Conservation (phyloP, 1,139 yeast species). For the Casaregolazyma suthepensis region DNA sequence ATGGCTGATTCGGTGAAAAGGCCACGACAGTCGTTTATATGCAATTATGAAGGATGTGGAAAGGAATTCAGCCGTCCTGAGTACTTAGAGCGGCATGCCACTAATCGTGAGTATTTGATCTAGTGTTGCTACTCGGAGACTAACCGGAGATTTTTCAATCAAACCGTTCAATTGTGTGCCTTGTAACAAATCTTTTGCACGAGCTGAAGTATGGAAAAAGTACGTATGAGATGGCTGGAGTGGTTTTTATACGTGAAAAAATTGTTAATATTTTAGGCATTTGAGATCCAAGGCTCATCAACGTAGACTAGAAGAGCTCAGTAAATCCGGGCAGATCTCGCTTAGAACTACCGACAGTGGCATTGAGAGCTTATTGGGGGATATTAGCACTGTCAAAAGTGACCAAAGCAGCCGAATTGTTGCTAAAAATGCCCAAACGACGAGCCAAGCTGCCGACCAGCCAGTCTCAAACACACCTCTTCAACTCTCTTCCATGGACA, state of each 20-base stretch:
- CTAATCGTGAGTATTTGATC: neutral
- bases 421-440: neutral
- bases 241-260: neutral
- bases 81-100: neutral
- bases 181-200: neutral
- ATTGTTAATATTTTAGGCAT: neutral
- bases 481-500: neutral
- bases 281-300: neutral
- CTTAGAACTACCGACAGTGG: neutral
- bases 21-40: neutral
- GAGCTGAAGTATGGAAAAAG: neutral
- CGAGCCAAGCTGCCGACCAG: neutral
- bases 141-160: neutral
- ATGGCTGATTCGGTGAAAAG: neutral
- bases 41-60: neutral
- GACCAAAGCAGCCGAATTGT: neutral
- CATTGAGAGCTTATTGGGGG: neutral
- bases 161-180: neutral
- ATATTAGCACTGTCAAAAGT: neutral
- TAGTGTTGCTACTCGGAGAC: neutral
- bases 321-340: neutral
- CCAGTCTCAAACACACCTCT: neutral
- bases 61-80: neutral
- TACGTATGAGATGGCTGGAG: neutral
- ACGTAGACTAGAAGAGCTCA: neutral